A percentile compares a stretch with the other conserved stretches of the same genome.
Conservation (phyloP, 2,329 filamentous ascomycete genomes). For the Pleurostoma richardsiae region DNA sequence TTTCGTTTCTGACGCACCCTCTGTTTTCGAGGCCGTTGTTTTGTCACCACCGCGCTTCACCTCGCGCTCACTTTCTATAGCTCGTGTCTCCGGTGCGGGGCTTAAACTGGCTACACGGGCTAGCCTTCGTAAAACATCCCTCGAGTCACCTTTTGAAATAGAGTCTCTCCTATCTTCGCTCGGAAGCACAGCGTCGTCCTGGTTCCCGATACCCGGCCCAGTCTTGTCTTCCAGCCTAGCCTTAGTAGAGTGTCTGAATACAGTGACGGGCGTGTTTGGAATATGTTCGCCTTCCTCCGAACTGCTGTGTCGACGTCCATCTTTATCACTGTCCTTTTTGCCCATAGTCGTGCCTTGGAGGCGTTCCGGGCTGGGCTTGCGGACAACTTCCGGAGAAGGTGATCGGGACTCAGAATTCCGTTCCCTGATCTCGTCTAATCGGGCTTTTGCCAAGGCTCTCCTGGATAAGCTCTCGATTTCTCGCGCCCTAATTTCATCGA, state of each 20-base stretch:
- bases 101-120: constrained; percentile 42
- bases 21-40: background rate
- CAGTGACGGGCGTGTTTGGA: constrained; percentile 33
- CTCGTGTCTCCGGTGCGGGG: constrained; percentile 25
- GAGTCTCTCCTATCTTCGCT: constrained; percentile 8
- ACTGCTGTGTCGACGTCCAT: no score
- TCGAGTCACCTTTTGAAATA: constrained; percentile 31
- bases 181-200: background rate
- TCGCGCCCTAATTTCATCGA: constrained; percentile 40
- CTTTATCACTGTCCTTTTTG: constrained; percentile 2
- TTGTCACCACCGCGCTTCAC: background rate
- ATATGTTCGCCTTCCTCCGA: constrained; percentile 23
- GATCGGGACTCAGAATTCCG: constrained; percentile 37
- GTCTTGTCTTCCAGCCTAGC: constrained; percentile 7
- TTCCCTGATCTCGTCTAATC: constrained; percentile 48
- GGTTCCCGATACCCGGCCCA: constrained; percentile 4
- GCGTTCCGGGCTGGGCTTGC: constrained; percentile 20
- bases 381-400: constrained; percentile 32
- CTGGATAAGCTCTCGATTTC: constrained; percentile 38
- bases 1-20: constrained; percentile 4
- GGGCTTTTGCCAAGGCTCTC: constrained; percentile 40
- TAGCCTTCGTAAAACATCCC: constrained; percentile 43
- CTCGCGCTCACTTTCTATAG: constrained; percentile 5
- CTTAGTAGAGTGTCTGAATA: constrained; percentile 21
- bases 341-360: constrained; percentile 7